Evolutionary conservation across 2,329 filamentous ascomycete species (phyloP), one percentile per base, ranked within the genome.

Genomic region (Curvularia sp.): DNA sequence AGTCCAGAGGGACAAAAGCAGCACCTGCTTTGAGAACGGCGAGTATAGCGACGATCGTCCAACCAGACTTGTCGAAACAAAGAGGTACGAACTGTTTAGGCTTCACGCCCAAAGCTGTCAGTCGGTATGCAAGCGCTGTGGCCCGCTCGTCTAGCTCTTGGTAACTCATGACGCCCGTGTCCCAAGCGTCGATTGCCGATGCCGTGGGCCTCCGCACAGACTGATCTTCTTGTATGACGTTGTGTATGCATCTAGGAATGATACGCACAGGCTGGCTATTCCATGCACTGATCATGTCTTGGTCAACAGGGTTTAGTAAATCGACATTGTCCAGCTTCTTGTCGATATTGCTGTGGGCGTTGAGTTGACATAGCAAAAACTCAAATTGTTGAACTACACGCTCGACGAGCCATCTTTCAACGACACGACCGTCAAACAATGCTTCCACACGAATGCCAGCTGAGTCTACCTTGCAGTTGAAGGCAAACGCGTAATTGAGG

Each of bases 1-100:
- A 74, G 18, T 81, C 78, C 0, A 81, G 49, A 0, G 76, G 73
- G 3, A 75, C 69, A 49, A 77, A 78, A 0, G 74, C 73, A 13
- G 71, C 74, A 12, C 75, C 75, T 7, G 73, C 65, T 62, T 78
- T 78, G 60, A 77, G 61, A 15, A 77, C 63, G 6, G 69, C 76
- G 2, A 77, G 66, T 49, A 77, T 77, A n/a, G 74, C 65, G 2
- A 77, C 66, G 19, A 77, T 60, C 0, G 71, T 67, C 70, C 71
- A 74, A 7, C 63, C 66, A 0, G 71, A 76, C 53, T 78, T 77
- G 27, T 77, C 75, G 46, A 78, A 76, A 55, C 72, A 75, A 5
- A 78, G 53, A 1, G 75, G 74, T 1, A 78, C 66, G 38, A 72
- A 70, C 13, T 62, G 61, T 8, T 66, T 52, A 3, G 65, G 63